Conservation (phyloP, 148 eudicot species). For the Fagopyrum homotropicum region DNA sequence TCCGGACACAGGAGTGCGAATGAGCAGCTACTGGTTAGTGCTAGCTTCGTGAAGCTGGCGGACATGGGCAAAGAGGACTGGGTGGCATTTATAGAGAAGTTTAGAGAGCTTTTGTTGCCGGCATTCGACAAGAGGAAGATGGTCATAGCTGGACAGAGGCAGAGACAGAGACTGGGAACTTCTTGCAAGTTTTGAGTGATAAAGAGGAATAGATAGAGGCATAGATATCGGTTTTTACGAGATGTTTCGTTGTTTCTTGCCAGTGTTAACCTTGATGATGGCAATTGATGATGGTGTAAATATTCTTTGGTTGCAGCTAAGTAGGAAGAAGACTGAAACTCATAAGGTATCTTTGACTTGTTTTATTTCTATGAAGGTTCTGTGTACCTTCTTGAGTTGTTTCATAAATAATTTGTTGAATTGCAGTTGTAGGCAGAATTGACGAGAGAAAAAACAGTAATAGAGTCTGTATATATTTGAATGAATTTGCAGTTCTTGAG, state of each 20-base stretch:
- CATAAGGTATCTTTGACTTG: conserved; percentile 15
- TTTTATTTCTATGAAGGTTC: conserved; percentile 1
- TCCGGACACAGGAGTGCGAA: conserved; percentile 86
- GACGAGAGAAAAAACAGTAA: background rate
- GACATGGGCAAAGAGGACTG: conserved; percentile 90
- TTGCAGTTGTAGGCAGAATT: background rate
- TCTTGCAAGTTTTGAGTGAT: conserved; percentile 90
- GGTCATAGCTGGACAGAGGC: conserved; percentile 58
- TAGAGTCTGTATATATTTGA: conserved; percentile 21
- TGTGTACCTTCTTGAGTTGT: conserved; percentile 26
- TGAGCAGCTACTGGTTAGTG: conserved; percentile 70
- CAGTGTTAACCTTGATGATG: conserved; percentile 15
- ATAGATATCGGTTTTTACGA: background rate
- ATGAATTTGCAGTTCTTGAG: background rate
- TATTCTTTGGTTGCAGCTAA: conserved; percentile 48
- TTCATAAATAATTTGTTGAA: conserved; percentile 34
- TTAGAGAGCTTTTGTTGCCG: conserved; percentile 57
- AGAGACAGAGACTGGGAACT: conserved; percentile 93
- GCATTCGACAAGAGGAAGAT: conserved; percentile 64
- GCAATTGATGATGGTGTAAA: conserved; percentile 41
- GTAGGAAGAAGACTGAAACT: conserved; percentile 21
- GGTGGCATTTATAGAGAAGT: conserved; percentile 65
- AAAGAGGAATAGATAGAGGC: background rate
- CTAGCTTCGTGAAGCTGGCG: conserved; percentile 69
- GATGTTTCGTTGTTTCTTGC: background rate